Evolutionary conservation across 2,329 filamentous ascomycete species (phyloP), one percentile per base, ranked within the genome.

Genomic region (Tolypocladium pustulatum): DNA sequence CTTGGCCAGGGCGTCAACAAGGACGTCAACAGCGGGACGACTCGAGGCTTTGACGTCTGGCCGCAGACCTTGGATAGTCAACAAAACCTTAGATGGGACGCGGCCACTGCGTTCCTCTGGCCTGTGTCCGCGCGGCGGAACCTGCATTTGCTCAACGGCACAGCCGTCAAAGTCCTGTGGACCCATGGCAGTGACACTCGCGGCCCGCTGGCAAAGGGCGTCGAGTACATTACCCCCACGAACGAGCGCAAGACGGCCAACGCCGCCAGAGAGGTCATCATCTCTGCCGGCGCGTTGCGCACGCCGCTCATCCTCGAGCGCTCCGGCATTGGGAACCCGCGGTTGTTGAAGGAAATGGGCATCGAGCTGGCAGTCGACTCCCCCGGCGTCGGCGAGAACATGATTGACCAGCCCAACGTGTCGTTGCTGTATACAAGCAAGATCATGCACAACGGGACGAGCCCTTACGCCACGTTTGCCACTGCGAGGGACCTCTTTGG

Each of bases 271-370:
- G 79, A 81, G 61, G 73, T 81, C 8, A 72, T 82, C 27, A 58
- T 76, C 9, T 78, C 77, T 0, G 76, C 75, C 0, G 81, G 81
- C 0, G 69, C 80, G 3, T 72, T 82, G 57, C 74, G 77, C 59
- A 79, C 77, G 10, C 81, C 81, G 1, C 69, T 77, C 0, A 76
- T 84, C 15, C 74, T 85, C 1, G 76, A 82, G 61, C 71, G 72
- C 10, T 84, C 80, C 0, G 81, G 81, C 0, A 73, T 84, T 17
- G 81, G 81, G 0, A 73, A 74, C 55, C 64, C 68, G 27, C 69
- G 70, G 1, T 72, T 79, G 20, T 67, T 82, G 2, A 60, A 71
- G 3, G 63, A 72, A 8, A 66, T 75, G 41, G 74, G 72, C 17
- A 80, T 83, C 60, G 60, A 74, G 15, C 72, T 72, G 32, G 66